These are phyloP conservation scores for Nannochloris sp. DNA, from an alignment of 139 green algal genomes.

Conservation along the genomic window DNA sequence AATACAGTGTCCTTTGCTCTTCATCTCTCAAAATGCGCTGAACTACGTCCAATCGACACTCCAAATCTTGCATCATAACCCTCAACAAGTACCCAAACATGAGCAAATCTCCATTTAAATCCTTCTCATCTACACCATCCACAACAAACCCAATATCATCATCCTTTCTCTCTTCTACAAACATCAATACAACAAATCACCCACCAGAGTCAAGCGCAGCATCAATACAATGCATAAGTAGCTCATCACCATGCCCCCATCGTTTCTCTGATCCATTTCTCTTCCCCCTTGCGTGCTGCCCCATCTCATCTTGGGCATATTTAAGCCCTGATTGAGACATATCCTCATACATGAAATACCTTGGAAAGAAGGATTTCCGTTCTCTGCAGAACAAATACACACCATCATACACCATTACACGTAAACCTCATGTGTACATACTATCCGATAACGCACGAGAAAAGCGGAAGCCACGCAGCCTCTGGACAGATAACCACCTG, in stretches of 20 bases:
- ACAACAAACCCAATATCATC: neutral
- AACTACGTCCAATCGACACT: neutral
- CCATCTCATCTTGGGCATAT: neutral
- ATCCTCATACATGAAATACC: conserved; percentile 16
- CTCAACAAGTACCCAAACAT: conserved; percentile 24
- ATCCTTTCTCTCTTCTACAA: neutral
- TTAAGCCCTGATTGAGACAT: conserved; percentile 1
- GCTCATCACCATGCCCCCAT: neutral
- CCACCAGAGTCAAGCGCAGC: neutral
- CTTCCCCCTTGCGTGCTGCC: neutral
- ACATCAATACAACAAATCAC: neutral
- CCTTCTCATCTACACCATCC: conserved; percentile 5
- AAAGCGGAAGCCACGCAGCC: neutral
- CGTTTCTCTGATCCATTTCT: neutral
- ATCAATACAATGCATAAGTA: conserved; percentile 8
- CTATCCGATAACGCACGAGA: neutral
- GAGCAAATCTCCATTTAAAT: conserved; percentile 28
- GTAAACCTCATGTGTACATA: neutral
- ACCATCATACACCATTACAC: neutral
- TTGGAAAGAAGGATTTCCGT: conserved; percentile 1
- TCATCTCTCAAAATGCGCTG: conserved; percentile 2
- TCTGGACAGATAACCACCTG: neutral
- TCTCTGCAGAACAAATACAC: neutral
- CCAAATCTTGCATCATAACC: conserved; percentile 21
- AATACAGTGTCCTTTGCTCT: neutral